These are phyloP conservation scores for Penicillium frequentans DNA, from an alignment of 2,329 filamentous ascomycete species.

Conservation along the genomic window DNA sequence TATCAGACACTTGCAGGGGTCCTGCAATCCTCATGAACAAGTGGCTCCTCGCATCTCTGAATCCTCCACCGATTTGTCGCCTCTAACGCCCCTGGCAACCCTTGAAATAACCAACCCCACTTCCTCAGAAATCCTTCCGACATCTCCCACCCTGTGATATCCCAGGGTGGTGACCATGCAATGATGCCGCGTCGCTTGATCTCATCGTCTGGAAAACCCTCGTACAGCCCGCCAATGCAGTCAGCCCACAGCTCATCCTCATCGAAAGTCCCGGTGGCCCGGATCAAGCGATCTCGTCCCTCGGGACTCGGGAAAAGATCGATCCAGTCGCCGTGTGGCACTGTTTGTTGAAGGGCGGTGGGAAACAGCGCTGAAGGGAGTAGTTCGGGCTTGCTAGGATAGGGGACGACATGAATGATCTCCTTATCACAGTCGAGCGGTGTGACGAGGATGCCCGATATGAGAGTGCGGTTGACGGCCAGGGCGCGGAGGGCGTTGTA, in stretches of 20 bases:
- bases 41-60: constrained; percentile 12
- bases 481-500: constrained; percentile 43
- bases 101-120: constrained; percentile 18
- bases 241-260: constrained; percentile 48
- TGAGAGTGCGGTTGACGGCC: constrained; percentile 37
- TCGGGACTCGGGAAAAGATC: constrained; percentile 43
- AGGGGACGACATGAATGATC: constrained; percentile 30
- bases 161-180: constrained; percentile 46
- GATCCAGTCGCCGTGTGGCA: constrained; percentile 44
- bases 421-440: constrained; percentile 35
- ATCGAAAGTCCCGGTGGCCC: constrained; percentile 37
- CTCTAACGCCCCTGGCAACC: constrained; percentile 11
- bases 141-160: constrained; percentile 43
- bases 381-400: constrained; percentile 26
- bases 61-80: constrained; percentile 21
- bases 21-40: not conserved
- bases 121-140: constrained; percentile 42
- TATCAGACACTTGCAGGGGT: not conserved
- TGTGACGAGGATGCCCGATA: constrained; percentile 34
- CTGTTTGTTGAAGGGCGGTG: constrained; percentile 41
- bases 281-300: constrained; percentile 44
- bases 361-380: constrained; percentile 38
- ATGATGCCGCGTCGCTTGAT: constrained; percentile 43
- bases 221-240: constrained; percentile 44
- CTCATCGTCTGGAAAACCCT: constrained; percentile 47